phyloP scores from a whole-genome alignment of 192 early-diverging fungal genomes.

The Backusella mclennaniae region DNA sequence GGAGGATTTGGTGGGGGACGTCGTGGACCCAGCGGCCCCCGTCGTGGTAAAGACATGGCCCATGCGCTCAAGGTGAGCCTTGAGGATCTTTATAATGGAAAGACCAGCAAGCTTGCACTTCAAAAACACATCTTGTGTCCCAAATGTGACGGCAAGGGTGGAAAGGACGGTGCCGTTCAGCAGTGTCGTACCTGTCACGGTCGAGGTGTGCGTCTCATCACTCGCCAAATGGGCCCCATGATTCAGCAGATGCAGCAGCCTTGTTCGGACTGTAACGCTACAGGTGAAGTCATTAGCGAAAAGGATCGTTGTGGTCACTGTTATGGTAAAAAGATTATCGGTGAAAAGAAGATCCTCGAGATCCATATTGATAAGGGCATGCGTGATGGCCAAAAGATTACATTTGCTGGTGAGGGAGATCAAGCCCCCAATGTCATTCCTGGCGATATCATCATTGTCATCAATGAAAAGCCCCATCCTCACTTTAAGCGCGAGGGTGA shows the following conservation, averaged over 20 bases:
- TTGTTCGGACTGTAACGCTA: conserved; percentile 87
- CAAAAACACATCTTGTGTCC: conserved; percentile 91
- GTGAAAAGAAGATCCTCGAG: conserved; percentile 96
- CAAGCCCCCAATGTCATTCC: conserved; percentile 91
- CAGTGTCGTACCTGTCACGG: conserved; percentile 85
- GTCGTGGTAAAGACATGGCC: conserved; percentile 92
- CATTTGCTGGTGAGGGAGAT: conserved; percentile 95
- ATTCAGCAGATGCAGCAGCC: conserved; percentile 99
- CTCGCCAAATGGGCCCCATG: conserved; percentile 98
- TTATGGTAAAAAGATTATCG: conserved; percentile 82
- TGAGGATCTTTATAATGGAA: conserved; percentile 88
- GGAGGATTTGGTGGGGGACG: conserved; percentile 60
- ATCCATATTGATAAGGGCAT: conserved; percentile 98
- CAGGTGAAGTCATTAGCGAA: conserved; percentile 87
- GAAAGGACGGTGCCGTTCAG: conserved; percentile 91
- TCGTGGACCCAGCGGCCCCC: conserved; percentile 60
- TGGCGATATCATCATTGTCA: conserved; percentile 96
- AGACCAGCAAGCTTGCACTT: conserved; percentile 93
- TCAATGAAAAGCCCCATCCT: conserved; percentile 94
- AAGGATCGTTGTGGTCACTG: conserved; percentile 92
- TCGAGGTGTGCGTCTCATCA: conserved; percentile 84
- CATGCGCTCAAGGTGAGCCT: conserved; percentile 84
- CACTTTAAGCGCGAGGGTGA: conserved; percentile 91
- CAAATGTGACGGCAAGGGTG: conserved; percentile 93
- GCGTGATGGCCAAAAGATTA: conserved; percentile 94